Base-by-base conservation (phyloP, 2,329 filamentous ascomycete genomes). In the Aspergillus neoniger region DNA sequence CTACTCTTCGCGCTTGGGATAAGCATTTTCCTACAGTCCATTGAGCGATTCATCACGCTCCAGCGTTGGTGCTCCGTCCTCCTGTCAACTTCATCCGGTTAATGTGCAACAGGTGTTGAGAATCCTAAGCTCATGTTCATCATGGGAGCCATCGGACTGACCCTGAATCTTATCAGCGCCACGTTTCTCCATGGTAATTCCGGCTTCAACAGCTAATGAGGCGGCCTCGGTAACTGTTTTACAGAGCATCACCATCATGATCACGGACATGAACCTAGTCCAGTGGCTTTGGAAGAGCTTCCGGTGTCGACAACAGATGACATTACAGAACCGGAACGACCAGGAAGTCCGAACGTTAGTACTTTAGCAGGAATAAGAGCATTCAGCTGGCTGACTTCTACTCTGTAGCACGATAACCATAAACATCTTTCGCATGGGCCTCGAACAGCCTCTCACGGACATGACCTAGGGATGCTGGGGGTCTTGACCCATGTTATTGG, bases 1-100 rank as follows among this genome's bases (percentile, higher is more conserved):
- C 90, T 93, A 60, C 81, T 93, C 1, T 74, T 92, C 15, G 89
- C 88, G 0, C 78, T 93, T 2, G 88, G 88, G 1, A 74, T 92
- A 38, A 91, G 88, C 72, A 90, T 92, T 53, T 83, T 89, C 36
- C 77, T 92, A 2, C 90, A 92, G 70, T 87, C 89, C 0, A 82
- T 92, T 54, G 88, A 92, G 74, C 81, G 89, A 38, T 75, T 75
- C 47, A 65, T 74, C n/a, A 60, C 66, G 3, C 43, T 74, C 38
- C 67, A 73, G 15, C 62, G 73, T 75, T 47, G 30, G 72, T 70
- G 7, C 32, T 5, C 4, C 6, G 21, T 51, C 4, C 19, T 2
- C 28, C 30, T 3, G 12, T n/a, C 2, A 50, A 25, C 6, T 32
- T 19, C 44, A 2, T 3, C 21, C 17, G 4, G 32, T 49, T 58